Conservation (phyloP, 1,284 basidiomycete genomes). For the Vanrija humicola region DNA sequence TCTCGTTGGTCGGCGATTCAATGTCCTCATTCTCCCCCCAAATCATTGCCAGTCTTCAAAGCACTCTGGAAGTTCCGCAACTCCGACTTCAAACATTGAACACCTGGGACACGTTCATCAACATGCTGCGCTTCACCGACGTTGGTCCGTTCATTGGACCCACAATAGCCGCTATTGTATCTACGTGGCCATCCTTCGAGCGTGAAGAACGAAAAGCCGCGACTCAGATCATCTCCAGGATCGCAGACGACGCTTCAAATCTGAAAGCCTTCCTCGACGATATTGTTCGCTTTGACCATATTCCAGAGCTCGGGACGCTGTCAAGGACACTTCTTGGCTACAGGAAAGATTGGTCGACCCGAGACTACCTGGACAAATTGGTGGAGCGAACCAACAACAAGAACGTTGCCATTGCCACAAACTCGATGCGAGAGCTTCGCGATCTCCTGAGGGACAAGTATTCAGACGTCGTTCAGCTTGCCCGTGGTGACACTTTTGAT, state of each 20-base stretch:
- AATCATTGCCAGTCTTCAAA: conserved; percentile 97
- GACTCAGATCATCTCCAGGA: conserved; percentile 64
- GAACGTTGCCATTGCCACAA: conserved; percentile 72
- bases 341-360: conserved; percentile 56
- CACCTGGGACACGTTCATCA: conserved; percentile 79
- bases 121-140: conserved; percentile 64
- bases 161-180: conserved; percentile 79
- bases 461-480: conserved; percentile 58
- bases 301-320: conserved; percentile 62
- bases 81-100: conserved; percentile 73
- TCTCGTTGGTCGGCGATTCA: conserved; percentile 65
- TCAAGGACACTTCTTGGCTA: conserved; percentile 54
- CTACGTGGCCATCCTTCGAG: conserved; percentile 68
- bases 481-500: conserved; percentile 83
- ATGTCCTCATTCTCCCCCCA: conserved; percentile 73
- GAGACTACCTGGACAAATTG: conserved; percentile 63
- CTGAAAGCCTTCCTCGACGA: conserved; percentile 61
- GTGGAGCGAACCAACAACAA: conserved; percentile 73
- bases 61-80: conserved; percentile 65
- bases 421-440: conserved; percentile 74
- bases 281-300: conserved; percentile 68
- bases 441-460: conserved; percentile 58
- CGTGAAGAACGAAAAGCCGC: conserved; percentile 57
- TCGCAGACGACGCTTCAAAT: conserved; percentile 61
- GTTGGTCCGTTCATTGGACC: conserved; percentile 81